Base-by-base conservation (phyloP, 2,329 filamentous ascomycete species). In the Xylariaceae sp. region DNA sequence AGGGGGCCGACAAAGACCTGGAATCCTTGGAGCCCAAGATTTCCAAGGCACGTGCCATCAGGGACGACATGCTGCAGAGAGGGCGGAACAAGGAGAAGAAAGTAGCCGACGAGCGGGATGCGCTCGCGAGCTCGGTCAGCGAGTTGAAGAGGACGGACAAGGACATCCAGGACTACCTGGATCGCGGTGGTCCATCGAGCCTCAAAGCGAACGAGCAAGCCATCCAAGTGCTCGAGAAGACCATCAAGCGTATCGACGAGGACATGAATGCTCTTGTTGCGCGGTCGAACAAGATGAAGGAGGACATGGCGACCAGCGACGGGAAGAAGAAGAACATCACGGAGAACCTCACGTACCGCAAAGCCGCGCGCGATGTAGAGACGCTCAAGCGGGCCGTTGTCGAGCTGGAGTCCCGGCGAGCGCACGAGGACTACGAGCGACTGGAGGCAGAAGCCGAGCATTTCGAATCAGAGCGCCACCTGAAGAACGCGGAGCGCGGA, bases 311-410 rank as follows among this genome's bases (percentile, higher is more conserved):
- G 52, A 87, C 88, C 54, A 85, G 86, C 40, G 85, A 89, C 48
- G 79, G 82, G 42, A 89, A 82, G 40, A 90, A 88, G 65, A 83
- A 86, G 53, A 88, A 86, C 48, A 95, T 98, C 51, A 73, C 72
- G 15, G 88, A 97, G 59, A 98, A 98, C 54, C 68, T 97, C 36
- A 81, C 81, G 46, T 95, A 88, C 59, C 85, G 92, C 41, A 83
- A 83, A 57, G 83, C 85, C 44, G 70, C 79, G 40, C 75, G 79
- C 38, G 73, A 81, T 26, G 71, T 96, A 2, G 73, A 85, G 29
- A 68, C 67, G 3, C 73, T 96, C 5, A 68, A 76, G 38, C 60
- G 62, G 13, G 85, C 92, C 44, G 89, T 98, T 47, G 62, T 67
- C 28, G 76, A 85, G 43, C 73, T 98, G 5, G 81, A 89, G 60